These are phyloP conservation scores for Camellia lanceoleosa DNA, from an alignment of 148 eudicot species.

Conservation along the genomic window DNA sequence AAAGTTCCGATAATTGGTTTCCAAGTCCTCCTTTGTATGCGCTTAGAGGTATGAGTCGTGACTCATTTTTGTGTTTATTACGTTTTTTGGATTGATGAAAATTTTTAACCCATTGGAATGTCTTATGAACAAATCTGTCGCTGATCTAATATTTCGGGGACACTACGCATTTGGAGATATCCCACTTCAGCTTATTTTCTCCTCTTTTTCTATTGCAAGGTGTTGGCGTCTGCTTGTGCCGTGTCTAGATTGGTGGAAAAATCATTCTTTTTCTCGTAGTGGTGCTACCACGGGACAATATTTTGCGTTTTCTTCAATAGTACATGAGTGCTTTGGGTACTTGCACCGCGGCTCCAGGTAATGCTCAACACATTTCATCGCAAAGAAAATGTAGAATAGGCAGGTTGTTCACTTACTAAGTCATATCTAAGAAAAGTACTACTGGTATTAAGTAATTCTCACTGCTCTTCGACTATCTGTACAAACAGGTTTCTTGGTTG, in stretches of 20 bases:
- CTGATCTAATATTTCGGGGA: slow-evolving; percentile 54
- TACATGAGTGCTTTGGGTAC: slow-evolving; percentile 73
- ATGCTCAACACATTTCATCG: neutral
- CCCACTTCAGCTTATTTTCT: slow-evolving; percentile 66
- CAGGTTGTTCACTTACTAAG: neutral
- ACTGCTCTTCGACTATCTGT: slow-evolving; percentile 13
- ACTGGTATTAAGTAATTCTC: neutral
- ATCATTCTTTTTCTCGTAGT: slow-evolving; percentile 51
- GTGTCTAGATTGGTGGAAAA: slow-evolving; percentile 64
- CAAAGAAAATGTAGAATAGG: neutral
- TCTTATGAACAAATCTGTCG: slow-evolving; percentile 1
- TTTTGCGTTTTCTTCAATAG: slow-evolving; percentile 57
- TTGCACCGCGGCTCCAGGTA: slow-evolving; percentile 93
- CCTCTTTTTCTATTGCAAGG: slow-evolving; percentile 86
- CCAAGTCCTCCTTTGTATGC: slow-evolving; percentile 89
- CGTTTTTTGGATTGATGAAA: slow-evolving; percentile 3
- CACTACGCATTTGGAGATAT: slow-evolving; percentile 60
- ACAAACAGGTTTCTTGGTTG: slow-evolving; percentile 77
- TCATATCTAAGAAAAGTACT: neutral
- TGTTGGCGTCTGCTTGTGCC: slow-evolving; percentile 67
- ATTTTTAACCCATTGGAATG: slow-evolving; percentile 4
- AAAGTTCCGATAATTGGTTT: slow-evolving; percentile 77
- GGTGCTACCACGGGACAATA: slow-evolving; percentile 55
- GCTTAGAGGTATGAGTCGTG: slow-evolving; percentile 80
- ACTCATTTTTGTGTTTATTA: slow-evolving; percentile 1